Evolutionary conservation across 768 basidiomycete species (phyloP), one percentile per base, ranked within the genome.

Genomic region (Mycena leptocephala): DNA sequence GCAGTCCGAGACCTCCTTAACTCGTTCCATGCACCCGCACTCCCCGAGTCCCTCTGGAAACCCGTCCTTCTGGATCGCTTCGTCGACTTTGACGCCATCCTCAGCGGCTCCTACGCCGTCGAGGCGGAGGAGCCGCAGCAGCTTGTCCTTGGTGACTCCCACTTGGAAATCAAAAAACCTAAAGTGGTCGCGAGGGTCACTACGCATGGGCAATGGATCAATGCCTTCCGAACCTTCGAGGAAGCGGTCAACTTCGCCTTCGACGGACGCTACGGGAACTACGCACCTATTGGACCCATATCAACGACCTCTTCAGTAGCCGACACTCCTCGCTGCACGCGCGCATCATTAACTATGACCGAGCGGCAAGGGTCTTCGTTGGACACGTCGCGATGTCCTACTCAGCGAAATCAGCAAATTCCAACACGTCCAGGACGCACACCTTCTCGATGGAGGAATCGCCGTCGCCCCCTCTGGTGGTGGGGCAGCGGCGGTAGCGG

Each of bases 131-230:
- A 72, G 37, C 28, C 71, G n/a, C n/a, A n/a, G n/a, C n/a, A n/a
- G n/a, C n/a, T n/a, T n/a, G n/a, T n/a, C n/a, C n/a, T n/a, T n/a
- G 46, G 70, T 48, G 70, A 71, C 26, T 0, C 43, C 70, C 61
- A 63, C 13, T 5, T 72, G 51, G 72, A 74, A 61, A 24, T 74
- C 72, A 74, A 74, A 26, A 74, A 74, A 74, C 18, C 72, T 43
- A 74, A 65, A 43, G 33, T 72, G 71, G 71, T 64, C 20, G 26
- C 71, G 62, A 55, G 43, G n/a, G 32, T 72, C 63, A 5, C 51
- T 37, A 56, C 51, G 11, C 71, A 72, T 14, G 62, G 71, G 2
- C 51, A 72, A 13, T 72, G 71, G 71, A 56, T 72, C 63, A 65
- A 43, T 13, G 71, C 62, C 30, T 72, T 28, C 51, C 35, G 62